Percentiles rank a stretch among this genome's conserved stretches.
Conservation (phyloP, 1,284 basidiomycete genomes). For the Phlebopus sp. region DNA sequence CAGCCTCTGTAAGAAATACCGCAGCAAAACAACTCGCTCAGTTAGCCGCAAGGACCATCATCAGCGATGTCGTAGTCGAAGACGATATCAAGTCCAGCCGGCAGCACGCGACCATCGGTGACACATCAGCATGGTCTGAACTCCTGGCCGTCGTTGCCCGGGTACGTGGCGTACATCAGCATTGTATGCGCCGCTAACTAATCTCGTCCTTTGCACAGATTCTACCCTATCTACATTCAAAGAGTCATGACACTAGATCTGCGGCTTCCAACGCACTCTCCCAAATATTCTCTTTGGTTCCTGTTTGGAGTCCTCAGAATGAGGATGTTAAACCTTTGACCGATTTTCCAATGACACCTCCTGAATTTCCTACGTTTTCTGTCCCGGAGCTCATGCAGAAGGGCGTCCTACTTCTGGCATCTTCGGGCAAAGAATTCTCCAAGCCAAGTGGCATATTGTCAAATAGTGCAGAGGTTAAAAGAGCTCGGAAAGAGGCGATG, state of each 20-base stretch:
- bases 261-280: conserved; percentile 85
- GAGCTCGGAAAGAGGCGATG: conserved; percentile 81
- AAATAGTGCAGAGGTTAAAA: conserved; percentile 71
- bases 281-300: conserved; percentile 81
- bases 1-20: conserved; percentile 79
- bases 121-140: conserved; percentile 75
- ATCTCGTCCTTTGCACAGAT: conserved; percentile 47
- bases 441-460: conserved; percentile 69
- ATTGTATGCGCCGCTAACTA: not conserved
- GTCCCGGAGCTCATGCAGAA: conserved; percentile 72
- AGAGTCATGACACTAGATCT: conserved; percentile 82
- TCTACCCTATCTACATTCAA: conserved; percentile 84
- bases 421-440: conserved; percentile 83
- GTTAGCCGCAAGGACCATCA: conserved; percentile 79
- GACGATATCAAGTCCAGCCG: conserved; percentile 73
- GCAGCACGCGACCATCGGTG: conserved; percentile 55
- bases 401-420: conserved; percentile 77
- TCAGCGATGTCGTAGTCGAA: conserved; percentile 75
- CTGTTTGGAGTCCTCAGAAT: conserved; percentile 70
- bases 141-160: conserved; percentile 80
- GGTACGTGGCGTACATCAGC: conserved; percentile 39
- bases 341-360: conserved; percentile 34
- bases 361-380: conserved; percentile 71
- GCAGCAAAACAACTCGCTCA: conserved; percentile 93
- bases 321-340: conserved; percentile 13